Conservation (phyloP, 352 stramenopile genomes). For the Phytophthora pisi region DNA sequence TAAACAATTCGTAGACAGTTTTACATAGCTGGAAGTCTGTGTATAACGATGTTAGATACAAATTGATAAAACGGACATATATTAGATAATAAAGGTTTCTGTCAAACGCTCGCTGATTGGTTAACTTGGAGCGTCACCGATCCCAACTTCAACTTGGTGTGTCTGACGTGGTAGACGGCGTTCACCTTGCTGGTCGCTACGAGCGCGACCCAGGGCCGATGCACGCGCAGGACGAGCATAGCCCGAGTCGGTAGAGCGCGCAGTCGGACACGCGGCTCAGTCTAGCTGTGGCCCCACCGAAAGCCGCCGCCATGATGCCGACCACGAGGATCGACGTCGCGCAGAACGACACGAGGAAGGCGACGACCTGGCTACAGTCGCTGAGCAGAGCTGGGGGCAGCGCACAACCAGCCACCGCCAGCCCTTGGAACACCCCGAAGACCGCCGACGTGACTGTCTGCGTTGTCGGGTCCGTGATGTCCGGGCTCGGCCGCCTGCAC, state of each 20-base stretch:
- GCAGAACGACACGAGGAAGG: background rate
- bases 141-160: constrained; percentile 3
- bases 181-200: background rate
- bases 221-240: background rate
- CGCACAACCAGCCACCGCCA: background rate
- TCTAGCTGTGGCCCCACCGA: background rate
- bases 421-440: background rate
- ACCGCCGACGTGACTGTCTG: background rate
- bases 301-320: background rate
- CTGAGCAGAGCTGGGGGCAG: background rate
- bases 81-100: background rate
- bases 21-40: background rate
- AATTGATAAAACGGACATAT: background rate
- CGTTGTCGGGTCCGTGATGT: background rate
- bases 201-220: background rate
- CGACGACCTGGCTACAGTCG: background rate
- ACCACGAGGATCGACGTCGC: background rate
- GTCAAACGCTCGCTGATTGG: constrained; percentile 1
- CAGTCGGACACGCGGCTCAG: background rate
- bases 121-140: background rate
- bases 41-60: background rate
- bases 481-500: background rate
- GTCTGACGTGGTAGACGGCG: background rate
- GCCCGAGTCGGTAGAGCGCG: background rate
- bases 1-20: background rate